Conservation (phyloP, 345 rosid species). For the Diplotaxis tenuifolia region DNA sequence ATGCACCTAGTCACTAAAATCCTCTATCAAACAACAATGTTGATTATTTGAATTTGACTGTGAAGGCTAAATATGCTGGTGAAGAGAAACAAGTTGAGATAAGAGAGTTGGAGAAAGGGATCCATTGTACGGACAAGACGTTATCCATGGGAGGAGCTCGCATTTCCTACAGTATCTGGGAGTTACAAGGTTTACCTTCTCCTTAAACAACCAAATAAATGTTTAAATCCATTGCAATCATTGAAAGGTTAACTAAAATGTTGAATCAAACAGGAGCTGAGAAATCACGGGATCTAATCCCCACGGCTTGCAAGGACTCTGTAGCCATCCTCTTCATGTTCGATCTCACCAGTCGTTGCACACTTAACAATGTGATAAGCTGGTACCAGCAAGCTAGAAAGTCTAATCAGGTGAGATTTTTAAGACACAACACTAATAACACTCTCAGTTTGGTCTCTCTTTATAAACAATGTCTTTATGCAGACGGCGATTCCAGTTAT, state of each 20-base stretch:
- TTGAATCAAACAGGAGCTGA: conserved; percentile 48
- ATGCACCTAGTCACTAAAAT: too few species aligned
- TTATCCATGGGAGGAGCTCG: conserved; percentile 66
- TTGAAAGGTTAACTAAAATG: background rate
- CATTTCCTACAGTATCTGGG: conserved; percentile 81
- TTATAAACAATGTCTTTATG: background rate
- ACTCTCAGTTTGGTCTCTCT: background rate
- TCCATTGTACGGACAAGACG: conserved; percentile 67
- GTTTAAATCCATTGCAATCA: background rate
- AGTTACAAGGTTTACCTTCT: conserved; percentile 45
- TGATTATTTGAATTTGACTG: background rate
- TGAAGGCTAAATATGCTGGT: conserved; percentile 83
- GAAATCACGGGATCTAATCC: conserved; percentile 49
- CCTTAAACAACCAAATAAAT: background rate
- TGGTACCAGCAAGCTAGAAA: conserved; percentile 84
- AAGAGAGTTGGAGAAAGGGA: conserved; percentile 42
- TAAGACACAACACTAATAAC: background rate
- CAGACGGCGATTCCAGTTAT: conserved; percentile 83
- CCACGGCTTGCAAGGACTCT: conserved; percentile 75
- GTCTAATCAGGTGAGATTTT: conserved; percentile 61
- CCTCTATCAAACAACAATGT: background rate
- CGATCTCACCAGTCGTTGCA: conserved; percentile 85
- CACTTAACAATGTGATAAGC: conserved; percentile 67
- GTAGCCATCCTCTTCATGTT: conserved; percentile 90
- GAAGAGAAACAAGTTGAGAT: conserved; percentile 47